A percentile compares a stretch with the other conserved stretches of the same genome.
Conservation (phyloP, 495 filamentous ascomycete species). For the Talaromyces wortmannii region DNA sequence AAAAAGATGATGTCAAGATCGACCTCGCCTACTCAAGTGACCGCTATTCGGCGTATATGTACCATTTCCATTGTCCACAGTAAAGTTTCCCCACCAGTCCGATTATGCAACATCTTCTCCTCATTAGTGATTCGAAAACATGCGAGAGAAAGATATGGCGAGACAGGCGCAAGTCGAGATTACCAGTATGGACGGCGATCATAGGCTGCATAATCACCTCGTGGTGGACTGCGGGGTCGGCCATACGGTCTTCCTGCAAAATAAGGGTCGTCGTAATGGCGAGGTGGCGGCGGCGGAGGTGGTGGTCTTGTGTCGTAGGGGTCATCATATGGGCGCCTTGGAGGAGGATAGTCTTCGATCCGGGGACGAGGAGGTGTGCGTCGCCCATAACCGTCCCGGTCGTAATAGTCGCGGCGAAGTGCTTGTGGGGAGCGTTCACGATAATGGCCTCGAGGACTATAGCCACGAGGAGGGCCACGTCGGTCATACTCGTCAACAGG, state of each 20-base stretch:
- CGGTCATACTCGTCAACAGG: slow-evolving; percentile 69
- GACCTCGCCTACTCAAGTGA: neutral
- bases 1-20: neutral
- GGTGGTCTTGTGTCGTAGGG: slow-evolving; percentile 33
- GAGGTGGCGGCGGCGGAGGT: slow-evolving; percentile 29
- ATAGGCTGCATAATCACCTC: slow-evolving; percentile 35
- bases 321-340: slow-evolving; percentile 47
- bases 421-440: slow-evolving; percentile 74
- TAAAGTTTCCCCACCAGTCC: too few species aligned
- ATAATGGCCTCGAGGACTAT: slow-evolving; percentile 79
- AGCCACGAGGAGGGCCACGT: slow-evolving; percentile 71
- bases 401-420: slow-evolving; percentile 78
- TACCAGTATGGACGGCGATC: slow-evolving; percentile 44
- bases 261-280: slow-evolving; percentile 42
- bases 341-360: slow-evolving; percentile 66
- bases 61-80: too few species aligned
- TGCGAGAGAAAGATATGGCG: neutral
- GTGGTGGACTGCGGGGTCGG: slow-evolving; percentile 35
- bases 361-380: slow-evolving; percentile 62
- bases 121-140: neutral
- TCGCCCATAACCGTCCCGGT: slow-evolving; percentile 64
- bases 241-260: slow-evolving; percentile 33
- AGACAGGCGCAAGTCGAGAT: neutral
- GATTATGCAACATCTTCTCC: too few species aligned
- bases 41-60: too few species aligned